Evolutionary conservation across 441 rosid genomes (phyloP), one percentile per base, ranked within the genome.

Genomic region (Isatis lusitanica): DNA sequence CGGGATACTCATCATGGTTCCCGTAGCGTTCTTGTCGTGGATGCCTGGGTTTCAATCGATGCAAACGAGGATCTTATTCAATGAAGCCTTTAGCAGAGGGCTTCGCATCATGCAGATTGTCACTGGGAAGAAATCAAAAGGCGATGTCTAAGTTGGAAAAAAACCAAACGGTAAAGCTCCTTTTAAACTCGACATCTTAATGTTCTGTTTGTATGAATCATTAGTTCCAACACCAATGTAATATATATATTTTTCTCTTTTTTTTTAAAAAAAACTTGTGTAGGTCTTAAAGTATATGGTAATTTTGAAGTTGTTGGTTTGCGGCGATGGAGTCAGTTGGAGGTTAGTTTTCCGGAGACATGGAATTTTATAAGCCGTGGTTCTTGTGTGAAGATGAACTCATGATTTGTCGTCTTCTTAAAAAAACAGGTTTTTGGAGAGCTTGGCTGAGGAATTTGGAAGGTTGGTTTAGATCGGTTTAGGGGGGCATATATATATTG

Each of bases 1-100:
- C 28, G 98, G 96, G 55, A 87, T 91, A 72, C 70, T 91, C 68
- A 86, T 89, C 73, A 85, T 93, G 92, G 81, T 79, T 48, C 98
- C 98, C 4, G 86, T 93, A 59, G 98, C 94, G 28, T 83, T 91
- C 78, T 65, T 93, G 67, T 88, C 96, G 13, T 93, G 98, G 98
- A 82, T 88, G 88, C 98, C 98, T 42, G 98, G 97, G 52, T 86
- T 89, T 78, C 96, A 90, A 74, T 83, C 92, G 6, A 91, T 93
- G 98, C 96, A 93, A 84, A 89, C 97, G 1, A 85, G 96, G 87
- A 88, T 93, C 74, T 78, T 93, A 60, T 93, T 93, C 74, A 93
- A 93, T 68, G 97, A 93, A 66, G 97, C 97, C 46, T 93, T 93
- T 56, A 90, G 93, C 80, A 84, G 93, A 71, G 98, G 97, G 28